Percentiles rank a stretch among this genome's conserved stretches.
Evolutionary conservation across 2,329 filamentous ascomycete species (phyloP).

Genomic region (Cladophialophora psammophila): DNA sequence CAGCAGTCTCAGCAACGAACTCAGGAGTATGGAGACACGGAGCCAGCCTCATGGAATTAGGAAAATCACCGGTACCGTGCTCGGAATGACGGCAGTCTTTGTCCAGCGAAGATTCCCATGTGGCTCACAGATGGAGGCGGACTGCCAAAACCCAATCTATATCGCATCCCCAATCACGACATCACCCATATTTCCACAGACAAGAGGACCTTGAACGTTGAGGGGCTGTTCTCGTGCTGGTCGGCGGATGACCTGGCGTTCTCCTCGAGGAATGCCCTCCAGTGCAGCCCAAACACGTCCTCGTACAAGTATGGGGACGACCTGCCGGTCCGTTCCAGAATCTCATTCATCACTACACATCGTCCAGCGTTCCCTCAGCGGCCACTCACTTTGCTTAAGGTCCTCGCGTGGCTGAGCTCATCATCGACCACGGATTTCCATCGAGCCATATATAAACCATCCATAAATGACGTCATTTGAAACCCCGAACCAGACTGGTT

Average conservation of each 20-base stretch:
- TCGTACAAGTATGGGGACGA: neutral
- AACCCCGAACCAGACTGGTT: neutral
- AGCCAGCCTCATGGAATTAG: neutral
- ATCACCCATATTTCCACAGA: neutral
- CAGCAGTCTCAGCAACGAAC: neutral
- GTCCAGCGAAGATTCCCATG: neutral
- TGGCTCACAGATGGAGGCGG: neutral
- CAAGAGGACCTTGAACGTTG: neutral
- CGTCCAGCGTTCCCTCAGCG: neutral
- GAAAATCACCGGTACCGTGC: neutral
- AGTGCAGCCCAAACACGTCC: neutral
- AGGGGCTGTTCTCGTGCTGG: neutral
- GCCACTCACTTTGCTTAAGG: neutral
- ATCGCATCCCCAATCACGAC: neutral
- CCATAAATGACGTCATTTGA: conserved; percentile 13
- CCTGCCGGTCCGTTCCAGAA: neutral
- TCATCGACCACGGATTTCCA: neutral
- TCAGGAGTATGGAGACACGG: neutral
- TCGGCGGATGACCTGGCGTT: neutral
- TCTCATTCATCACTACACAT: neutral
- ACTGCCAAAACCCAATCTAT: neutral
- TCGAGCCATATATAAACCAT: neutral
- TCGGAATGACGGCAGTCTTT: neutral
- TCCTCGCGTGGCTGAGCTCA: neutral
- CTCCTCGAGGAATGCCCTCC: neutral